Conservation (phyloP, 768 basidiomycete species). For the Boletus insuetus region DNA sequence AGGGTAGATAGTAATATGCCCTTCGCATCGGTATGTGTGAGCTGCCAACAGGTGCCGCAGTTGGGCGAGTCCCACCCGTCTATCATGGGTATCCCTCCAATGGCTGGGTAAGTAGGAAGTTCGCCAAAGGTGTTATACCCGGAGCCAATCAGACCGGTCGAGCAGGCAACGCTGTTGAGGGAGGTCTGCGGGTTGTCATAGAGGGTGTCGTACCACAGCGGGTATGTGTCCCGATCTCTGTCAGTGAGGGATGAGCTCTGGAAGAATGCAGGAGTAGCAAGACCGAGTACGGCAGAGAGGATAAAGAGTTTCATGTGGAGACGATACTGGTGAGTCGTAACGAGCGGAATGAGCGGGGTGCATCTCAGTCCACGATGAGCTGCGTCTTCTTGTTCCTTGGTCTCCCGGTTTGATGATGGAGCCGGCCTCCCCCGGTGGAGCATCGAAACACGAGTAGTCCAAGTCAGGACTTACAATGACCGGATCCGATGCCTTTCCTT, state of each 20-base stretch:
- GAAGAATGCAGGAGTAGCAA: conserved; percentile 5
- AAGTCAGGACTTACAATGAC: no score
- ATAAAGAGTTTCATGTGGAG: conserved; percentile 5
- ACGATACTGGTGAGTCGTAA: neutral
- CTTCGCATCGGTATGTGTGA: conserved; percentile 41
- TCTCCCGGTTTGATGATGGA: no score
- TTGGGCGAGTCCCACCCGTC: conserved; percentile 48
- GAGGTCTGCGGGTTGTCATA: conserved; percentile 47
- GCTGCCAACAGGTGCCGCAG: conserved; percentile 61
- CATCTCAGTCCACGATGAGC: no score
- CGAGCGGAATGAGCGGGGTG: neutral
- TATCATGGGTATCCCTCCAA: conserved; percentile 55
- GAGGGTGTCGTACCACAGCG: conserved; percentile 43
- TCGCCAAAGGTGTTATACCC: neutral
- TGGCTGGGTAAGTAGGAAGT: conserved; percentile 32
- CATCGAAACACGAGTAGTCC: no score
- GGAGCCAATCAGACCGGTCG: conserved; percentile 30
- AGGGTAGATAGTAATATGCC: conserved; percentile 39
- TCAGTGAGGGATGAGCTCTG: neutral
- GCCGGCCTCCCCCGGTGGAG: no score
- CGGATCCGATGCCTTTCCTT: no score
- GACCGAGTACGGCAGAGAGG: neutral
- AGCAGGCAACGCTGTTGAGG: conserved; percentile 47
- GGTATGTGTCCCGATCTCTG: conserved; percentile 8
- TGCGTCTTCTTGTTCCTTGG: no score